These are phyloP conservation scores for Oxytropis ochrocephala DNA, from an alignment of 306 rosid genomes.

Conservation along the genomic window DNA sequence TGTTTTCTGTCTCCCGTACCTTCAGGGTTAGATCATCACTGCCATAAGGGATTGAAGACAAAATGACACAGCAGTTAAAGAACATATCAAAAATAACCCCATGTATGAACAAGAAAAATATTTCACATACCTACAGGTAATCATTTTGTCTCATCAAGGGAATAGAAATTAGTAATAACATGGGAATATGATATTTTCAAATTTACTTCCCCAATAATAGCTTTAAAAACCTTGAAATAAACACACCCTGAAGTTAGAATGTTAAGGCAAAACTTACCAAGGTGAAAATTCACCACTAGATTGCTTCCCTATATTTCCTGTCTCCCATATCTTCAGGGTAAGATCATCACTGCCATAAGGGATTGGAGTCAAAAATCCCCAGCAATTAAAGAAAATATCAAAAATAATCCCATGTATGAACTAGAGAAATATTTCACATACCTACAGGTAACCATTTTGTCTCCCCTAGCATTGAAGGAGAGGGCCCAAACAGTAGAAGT, in stretches of 20 bases:
- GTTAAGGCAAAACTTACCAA: constrained; percentile 46
- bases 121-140: constrained; percentile 68
- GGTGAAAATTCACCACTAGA: constrained; percentile 57
- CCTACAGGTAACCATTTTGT: constrained; percentile 93
- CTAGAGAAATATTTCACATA: constrained; percentile 23
- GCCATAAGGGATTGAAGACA: constrained; percentile 23
- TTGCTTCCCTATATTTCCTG: constrained; percentile 44
- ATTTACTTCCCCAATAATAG: background rate
- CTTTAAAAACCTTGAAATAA: background rate
- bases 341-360: constrained; percentile 73
- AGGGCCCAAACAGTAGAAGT: constrained; percentile 91
- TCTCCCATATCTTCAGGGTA: constrained; percentile 81
- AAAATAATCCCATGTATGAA: constrained; percentile 7
- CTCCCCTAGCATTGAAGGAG: constrained; percentile 69
- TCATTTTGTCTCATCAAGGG: constrained; percentile 47
- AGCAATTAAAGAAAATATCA: constrained; percentile 13
- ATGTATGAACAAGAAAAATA: background rate
- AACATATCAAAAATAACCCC: constrained; percentile 13
- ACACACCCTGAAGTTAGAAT: background rate
- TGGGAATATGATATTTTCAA: background rate
- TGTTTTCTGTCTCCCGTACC: constrained; percentile 72
- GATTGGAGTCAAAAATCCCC: constrained; percentile 6
- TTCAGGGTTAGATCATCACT: constrained; percentile 89
- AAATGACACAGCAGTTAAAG: constrained; percentile 2
- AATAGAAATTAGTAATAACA: background rate